phyloP scores from a whole-genome alignment of 345 rosid species.

The Moringa oleifera region DNA sequence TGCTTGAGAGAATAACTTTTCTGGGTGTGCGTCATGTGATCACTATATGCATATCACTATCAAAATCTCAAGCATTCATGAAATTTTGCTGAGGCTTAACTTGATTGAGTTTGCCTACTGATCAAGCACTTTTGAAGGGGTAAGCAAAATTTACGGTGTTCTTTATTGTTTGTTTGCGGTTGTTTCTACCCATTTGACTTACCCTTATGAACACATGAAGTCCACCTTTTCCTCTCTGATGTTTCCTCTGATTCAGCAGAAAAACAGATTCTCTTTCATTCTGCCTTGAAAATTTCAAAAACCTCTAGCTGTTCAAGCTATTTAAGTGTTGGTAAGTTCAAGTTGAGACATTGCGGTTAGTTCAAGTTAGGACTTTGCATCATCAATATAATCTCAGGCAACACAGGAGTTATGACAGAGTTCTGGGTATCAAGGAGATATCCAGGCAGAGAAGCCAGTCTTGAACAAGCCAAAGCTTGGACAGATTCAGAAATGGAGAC shows the following conservation, averaged over 20 bases:
- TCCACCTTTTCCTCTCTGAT: slow-evolving; percentile 11
- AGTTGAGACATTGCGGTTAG: no score
- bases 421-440: slow-evolving; percentile 5
- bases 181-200: background rate
- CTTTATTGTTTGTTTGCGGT: background rate
- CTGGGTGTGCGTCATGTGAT: no score
- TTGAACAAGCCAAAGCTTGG: slow-evolving; percentile 24
- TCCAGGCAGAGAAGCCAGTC: slow-evolving; percentile 21
- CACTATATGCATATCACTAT: no score
- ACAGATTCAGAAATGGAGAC: slow-evolving; percentile 18
- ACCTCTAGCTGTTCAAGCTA: background rate
- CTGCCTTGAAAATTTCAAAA: background rate
- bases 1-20: no score
- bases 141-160: background rate
- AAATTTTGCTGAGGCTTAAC: no score
- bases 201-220: background rate
- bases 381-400: slow-evolving; percentile 13
- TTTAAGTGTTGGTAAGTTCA: slow-evolving; percentile 5
- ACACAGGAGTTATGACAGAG: slow-evolving; percentile 18
- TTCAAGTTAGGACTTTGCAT: background rate
- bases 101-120: no score
- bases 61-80: no score
- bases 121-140: slow-evolving; percentile 4
- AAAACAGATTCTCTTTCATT: background rate
- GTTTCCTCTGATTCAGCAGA: slow-evolving; percentile 1